A percentile compares a stretch with the other conserved stretches of the same genome.
Conservation (phyloP, 1,139 yeast species). For the Kazachstania sp. region DNA sequence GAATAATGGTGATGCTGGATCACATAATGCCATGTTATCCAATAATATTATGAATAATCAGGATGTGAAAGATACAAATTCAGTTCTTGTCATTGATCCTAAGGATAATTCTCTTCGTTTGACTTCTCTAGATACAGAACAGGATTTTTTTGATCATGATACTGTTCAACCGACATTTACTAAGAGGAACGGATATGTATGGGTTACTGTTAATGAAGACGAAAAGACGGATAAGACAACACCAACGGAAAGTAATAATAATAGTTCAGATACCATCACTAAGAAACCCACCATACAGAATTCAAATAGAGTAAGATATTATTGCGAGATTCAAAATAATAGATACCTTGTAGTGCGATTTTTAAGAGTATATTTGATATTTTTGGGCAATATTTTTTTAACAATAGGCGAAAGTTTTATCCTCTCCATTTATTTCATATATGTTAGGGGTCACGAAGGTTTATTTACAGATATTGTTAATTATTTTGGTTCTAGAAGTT, state of each 20-base stretch:
- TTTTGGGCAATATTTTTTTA: constrained; percentile 18
- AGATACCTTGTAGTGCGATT: constrained; percentile 3
- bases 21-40: neutral
- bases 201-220: constrained; percentile 5
- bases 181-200: constrained; percentile 6
- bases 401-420: constrained; percentile 27
- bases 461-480: constrained; percentile 25
- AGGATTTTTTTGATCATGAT: neutral
- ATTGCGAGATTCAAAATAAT: constrained; percentile 3
- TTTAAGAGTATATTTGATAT: constrained; percentile 10
- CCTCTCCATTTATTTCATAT: constrained; percentile 30
- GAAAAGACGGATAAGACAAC: neutral
- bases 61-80: constrained; percentile 1
- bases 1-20: neutral
- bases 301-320: constrained; percentile 4
- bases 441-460: constrained; percentile 26
- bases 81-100: constrained; percentile 14
- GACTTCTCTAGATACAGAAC: constrained; percentile 10
- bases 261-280: neutral
- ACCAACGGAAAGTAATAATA: neutral
- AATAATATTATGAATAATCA: neutral
- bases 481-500: constrained; percentile 26
- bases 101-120: constrained; percentile 17
- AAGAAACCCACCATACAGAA: neutral
- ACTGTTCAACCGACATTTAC: constrained; percentile 5